A percentile compares a stretch with the other conserved stretches of the same genome.
These are phyloP conservation scores for Serendipita sp. DNA, from an alignment of 768 basidiomycete species.

Conservation along the genomic window DNA sequence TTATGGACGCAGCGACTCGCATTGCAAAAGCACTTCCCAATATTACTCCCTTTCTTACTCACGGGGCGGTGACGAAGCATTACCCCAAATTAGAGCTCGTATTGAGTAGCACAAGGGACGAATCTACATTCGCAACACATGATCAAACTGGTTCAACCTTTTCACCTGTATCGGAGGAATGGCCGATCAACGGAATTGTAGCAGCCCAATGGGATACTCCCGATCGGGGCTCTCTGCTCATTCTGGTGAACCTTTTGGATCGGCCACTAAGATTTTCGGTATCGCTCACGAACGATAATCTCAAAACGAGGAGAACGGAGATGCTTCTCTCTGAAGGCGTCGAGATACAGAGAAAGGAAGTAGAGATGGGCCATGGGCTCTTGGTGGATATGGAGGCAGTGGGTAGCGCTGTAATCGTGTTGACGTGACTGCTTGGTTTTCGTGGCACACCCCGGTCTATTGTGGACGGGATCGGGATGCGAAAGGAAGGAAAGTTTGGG, in stretches of 20 bases:
- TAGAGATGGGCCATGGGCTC: too few species aligned
- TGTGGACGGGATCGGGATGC: too few species aligned
- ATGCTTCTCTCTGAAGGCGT: too few species aligned
- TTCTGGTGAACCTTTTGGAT: neutral
- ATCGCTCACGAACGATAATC: too few species aligned
- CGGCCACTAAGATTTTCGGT: neutral
- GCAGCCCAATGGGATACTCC: neutral
- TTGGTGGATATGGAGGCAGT: too few species aligned
- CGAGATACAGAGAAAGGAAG: too few species aligned
- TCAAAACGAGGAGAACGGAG: too few species aligned
- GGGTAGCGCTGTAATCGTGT: too few species aligned
- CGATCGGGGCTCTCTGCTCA: neutral
- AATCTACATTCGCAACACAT: neutral
- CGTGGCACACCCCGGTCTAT: too few species aligned
- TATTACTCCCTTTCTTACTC: slow-evolving; percentile 4
- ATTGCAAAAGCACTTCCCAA: slow-evolving; percentile 1
- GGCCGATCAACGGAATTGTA: neutral
- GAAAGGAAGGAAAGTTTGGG: too few species aligned
- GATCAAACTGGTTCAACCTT: neutral
- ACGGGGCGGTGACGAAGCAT: neutral
- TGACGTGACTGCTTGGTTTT: too few species aligned
- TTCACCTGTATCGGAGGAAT: neutral
- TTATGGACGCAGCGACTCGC: slow-evolving; percentile 1
- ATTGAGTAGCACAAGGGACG: neutral
- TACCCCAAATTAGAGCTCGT: neutral